Base-by-base conservation (phyloP, 2,329 filamentous ascomycete species). In the Xylaria sp. region DNA sequence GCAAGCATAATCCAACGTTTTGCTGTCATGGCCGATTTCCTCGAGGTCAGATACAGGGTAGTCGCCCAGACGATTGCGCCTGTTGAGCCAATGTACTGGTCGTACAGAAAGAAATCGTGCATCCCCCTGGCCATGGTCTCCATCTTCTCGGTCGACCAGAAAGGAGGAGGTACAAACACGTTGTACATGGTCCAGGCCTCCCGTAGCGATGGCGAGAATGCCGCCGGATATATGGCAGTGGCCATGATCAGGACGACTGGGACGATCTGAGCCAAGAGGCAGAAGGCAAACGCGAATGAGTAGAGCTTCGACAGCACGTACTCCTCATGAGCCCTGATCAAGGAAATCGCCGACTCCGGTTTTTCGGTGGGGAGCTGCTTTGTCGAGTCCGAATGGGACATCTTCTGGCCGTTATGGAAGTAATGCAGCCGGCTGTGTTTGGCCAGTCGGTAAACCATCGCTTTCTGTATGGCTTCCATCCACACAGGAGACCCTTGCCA, bases 61-160 rank as follows among this genome's bases (percentile, higher is more conserved):
- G 48, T 48, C 1, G 58, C 39, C 58, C 58, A 60, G 39, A 60
- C 24, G 18, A 58, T 48, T 19, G 58, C 58, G 4, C 51, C 54
- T 2, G 58, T 58, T 4, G 58, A 58, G 7, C 58, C 58, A n/a
- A 58, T 47, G 17, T 58, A 60, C 16, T 60, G 58, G 21, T 60
- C 58, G 42, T 60, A 60, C 8, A 56, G 44, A 40, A 60, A 58
- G 52, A 60, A 60, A 24, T 53, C 52, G 16, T 60, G 58, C 58
- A 60, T 60, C 8, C 55, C 58, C 9, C 40, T 44, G 19, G 43
- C 54, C 58, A 60, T 60, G 2, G 58, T 58, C 17, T 47, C 37
- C 50, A 60, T 58, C 37, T 53, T 42, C 50, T 51, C 39, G 2
- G 50, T 53, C 9, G 58, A 54, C 48, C 50, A 60, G 39, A 60